These are phyloP conservation scores for Rhodotorula sp. DNA, from an alignment of 1,284 basidiomycete genomes.

Conservation along the genomic window DNA sequence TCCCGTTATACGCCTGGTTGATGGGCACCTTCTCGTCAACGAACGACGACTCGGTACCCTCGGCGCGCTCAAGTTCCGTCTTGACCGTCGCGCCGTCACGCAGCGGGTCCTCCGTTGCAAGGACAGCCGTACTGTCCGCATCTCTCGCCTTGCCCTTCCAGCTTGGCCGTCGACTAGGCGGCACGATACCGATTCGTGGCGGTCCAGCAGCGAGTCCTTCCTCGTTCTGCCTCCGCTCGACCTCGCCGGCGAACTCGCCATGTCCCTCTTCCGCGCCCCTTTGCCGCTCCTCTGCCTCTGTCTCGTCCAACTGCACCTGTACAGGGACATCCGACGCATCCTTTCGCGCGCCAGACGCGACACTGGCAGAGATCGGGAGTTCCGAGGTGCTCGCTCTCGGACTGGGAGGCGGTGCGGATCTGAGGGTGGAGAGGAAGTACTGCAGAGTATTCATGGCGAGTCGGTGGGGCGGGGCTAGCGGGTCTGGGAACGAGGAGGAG, in stretches of 20 bases:
- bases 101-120: background rate
- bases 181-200: background rate
- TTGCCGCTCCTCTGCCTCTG: background rate
- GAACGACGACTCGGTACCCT: conserved; percentile 4
- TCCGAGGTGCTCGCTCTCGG: conserved; percentile 17
- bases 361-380: conserved; percentile 11
- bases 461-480: background rate
- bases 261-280: background rate
- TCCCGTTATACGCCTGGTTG: background rate
- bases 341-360: background rate
- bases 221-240: background rate
- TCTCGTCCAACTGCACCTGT: background rate
- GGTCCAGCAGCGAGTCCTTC: background rate
- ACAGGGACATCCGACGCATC: background rate
- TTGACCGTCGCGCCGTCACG: conserved; percentile 11
- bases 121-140: rapidly evolving
- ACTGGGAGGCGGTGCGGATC: conserved; percentile 22
- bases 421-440: conserved; percentile 26
- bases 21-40: background rate
- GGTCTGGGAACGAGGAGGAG: background rate
- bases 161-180: background rate
- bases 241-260: background rate
- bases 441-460: conserved; percentile 26
- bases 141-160: conserved; percentile 4
- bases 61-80: conserved; percentile 12